phyloP scores from a whole-genome alignment of 345 rosid species.

The Gossypioides kirkii region DNA sequence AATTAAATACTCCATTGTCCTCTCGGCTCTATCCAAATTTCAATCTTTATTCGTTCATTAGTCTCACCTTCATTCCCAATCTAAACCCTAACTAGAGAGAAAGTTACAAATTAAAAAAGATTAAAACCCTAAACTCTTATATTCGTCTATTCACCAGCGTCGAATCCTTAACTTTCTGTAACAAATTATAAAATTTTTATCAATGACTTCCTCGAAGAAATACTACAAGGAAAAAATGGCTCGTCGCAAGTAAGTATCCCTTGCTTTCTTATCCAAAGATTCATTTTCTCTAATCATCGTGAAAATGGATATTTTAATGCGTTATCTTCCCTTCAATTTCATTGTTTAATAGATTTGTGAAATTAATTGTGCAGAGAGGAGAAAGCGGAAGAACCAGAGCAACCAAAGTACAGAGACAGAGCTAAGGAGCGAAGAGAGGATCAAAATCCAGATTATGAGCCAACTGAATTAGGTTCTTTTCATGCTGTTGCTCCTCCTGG shows the following conservation, averaged over 20 bases:
- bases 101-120: not conserved
- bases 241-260: conserved; percentile 61
- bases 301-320: not conserved
- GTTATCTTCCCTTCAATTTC: too few species aligned
- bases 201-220: conserved; percentile 66
- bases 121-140: not conserved
- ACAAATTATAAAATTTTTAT: not conserved
- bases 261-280: not conserved
- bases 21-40: not conserved
- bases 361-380: conserved; percentile 57
- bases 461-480: conserved; percentile 73
- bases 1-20: not conserved
- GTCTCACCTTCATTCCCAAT: not conserved
- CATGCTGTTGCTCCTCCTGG: conserved; percentile 99
- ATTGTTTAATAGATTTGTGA: not conserved
- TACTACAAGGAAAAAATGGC: conserved; percentile 75
- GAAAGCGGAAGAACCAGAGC: conserved; percentile 77
- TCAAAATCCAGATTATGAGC: conserved; percentile 94
- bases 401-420: conserved; percentile 78
- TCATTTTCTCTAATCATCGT: not conserved
- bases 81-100: conserved; percentile 21
- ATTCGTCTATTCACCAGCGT: not conserved
- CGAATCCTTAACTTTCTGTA: not conserved
- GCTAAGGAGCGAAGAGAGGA: conserved; percentile 97
- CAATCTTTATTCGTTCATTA: not conserved